phyloP scores from a whole-genome alignment of 2,329 filamentous ascomycete species.

The Sclerotinia sclerotiorum region DNA sequence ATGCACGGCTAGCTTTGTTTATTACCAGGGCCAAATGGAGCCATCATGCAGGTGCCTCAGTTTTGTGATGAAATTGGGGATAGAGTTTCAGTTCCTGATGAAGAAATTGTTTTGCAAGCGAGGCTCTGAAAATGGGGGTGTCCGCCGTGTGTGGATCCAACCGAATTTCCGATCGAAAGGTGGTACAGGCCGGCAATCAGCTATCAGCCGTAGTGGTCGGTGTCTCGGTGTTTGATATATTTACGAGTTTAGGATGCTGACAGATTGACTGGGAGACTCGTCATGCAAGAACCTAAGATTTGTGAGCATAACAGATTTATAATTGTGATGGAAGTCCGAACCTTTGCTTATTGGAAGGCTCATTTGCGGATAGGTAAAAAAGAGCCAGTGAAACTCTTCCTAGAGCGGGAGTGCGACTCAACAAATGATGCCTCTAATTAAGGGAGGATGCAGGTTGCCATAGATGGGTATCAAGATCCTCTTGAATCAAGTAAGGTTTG shows the following conservation, averaged over 20 bases:
- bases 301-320: neutral
- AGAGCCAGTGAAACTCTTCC: neutral
- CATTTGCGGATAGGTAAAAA: neutral
- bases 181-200: too few relatives aligned
- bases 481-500: neutral
- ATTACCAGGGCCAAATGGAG: neutral
- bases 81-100: neutral
- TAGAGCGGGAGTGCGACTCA: neutral
- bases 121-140: neutral
- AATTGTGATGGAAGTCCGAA: neutral
- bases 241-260: too few relatives aligned
- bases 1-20: neutral
- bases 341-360: neutral
- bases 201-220: neutral
- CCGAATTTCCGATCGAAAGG: neutral
- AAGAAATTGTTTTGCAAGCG: constrained; percentile 1
- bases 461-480: neutral
- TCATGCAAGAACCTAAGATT: neutral
- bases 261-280: neutral
- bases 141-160: neutral
- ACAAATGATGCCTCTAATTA: neutral
- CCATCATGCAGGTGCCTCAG: constrained; percentile 1
- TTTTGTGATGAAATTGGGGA: constrained; percentile 7
- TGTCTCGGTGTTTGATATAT: neutral
- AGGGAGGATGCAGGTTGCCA: neutral